A percentile compares a stretch with the other conserved stretches of the same genome.
Evolutionary conservation across 1,284 basidiomycete species (phyloP).

Genomic region (Pascua sp.): DNA sequence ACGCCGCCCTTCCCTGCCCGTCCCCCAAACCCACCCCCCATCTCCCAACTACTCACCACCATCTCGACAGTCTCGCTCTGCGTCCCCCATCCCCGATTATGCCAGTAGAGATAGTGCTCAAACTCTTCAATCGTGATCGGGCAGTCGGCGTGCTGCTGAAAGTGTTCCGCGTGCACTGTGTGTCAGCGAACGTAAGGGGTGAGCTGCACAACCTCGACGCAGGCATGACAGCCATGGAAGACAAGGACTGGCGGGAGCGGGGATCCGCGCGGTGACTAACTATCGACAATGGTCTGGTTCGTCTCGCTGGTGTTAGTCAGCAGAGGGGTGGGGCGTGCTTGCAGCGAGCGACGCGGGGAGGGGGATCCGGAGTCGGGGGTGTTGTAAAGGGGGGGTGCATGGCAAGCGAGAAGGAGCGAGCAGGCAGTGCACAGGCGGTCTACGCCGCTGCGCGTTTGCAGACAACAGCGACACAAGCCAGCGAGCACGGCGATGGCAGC

Average conservation of each 20-base stretch:
- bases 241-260: not conserved
- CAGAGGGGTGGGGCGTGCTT: no score
- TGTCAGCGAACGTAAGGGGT: not conserved
- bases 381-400: no score
- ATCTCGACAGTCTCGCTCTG: conserved; percentile 49
- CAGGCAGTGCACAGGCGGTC: no score
- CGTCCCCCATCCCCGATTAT: conserved; percentile 66
- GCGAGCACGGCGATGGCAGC: no score
- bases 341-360: no score
- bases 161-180: conserved; percentile 63
- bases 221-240: not conserved
- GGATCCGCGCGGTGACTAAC: conserved; percentile 51
- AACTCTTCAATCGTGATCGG: conserved; percentile 58
- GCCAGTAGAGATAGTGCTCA: conserved; percentile 64
- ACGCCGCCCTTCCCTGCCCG: not conserved
- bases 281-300: conserved; percentile 62
- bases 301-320: conserved; percentile 52
- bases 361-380: no score
- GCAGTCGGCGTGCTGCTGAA: conserved; percentile 55
- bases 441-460: no score
- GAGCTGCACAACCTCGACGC: not conserved
- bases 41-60: conserved; percentile 28
- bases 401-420: no score
- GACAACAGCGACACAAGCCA: no score
- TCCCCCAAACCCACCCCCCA: not conserved